Conservation (phyloP, 345 rosid genomes). For the Mallotus nudiflorus region DNA sequence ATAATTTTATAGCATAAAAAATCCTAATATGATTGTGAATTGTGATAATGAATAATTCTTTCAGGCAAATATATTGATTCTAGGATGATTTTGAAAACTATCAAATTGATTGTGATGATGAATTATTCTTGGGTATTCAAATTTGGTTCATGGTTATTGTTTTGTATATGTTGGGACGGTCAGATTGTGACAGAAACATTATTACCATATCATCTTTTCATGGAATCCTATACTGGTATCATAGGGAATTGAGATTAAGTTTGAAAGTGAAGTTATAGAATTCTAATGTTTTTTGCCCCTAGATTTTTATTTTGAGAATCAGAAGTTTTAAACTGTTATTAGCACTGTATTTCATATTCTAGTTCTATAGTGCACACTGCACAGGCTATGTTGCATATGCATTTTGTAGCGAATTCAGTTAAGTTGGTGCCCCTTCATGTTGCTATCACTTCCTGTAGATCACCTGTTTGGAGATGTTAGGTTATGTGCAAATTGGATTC, state of each 20-base stretch:
- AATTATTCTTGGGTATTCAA: too few relatives aligned
- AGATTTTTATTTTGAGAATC: background rate
- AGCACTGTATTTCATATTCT: background rate
- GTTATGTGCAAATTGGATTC: background rate
- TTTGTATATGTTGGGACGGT: background rate
- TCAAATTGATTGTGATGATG: too few relatives aligned
- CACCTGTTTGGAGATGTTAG: too few relatives aligned
- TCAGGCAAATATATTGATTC: background rate
- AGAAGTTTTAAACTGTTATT: too few relatives aligned
- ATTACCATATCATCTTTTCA: background rate
- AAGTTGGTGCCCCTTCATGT: background rate
- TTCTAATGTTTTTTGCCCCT: background rate
- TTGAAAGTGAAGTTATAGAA: background rate
- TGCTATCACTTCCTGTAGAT: background rate
- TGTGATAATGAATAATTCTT: background rate
- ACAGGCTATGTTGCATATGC: background rate
- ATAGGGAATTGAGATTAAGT: background rate
- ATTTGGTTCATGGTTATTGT: too few relatives aligned
- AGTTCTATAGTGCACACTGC: too few relatives aligned
- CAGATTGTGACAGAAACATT: background rate
- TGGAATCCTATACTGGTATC: background rate
- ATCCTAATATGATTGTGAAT: background rate
- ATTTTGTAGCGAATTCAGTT: background rate
- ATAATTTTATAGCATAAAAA: slow-evolving; percentile 3
- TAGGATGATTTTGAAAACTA: background rate